Percentiles rank a stretch among this genome's conserved stretches.
phyloP scores from a whole-genome alignment of 345 rosid genomes.

The Eucalyptus microcorys region DNA sequence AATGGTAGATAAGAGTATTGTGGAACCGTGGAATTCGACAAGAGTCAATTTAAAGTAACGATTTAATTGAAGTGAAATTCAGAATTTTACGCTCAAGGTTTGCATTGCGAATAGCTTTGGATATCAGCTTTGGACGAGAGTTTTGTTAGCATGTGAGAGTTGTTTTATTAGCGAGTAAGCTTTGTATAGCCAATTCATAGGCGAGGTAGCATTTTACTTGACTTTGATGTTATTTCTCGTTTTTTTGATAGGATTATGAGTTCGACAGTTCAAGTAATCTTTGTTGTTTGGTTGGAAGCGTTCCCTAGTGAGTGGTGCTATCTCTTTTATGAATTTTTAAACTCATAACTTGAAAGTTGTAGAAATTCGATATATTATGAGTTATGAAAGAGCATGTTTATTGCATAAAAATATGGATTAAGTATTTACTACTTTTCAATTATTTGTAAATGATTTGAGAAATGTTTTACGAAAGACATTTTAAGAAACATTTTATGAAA shows the following conservation, averaged over 20 bases:
- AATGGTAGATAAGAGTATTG: background rate
- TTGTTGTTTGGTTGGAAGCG: background rate
- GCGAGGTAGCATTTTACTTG: fast-evolving
- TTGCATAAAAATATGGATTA: background rate
- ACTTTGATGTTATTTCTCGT: background rate
- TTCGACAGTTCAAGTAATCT: background rate
- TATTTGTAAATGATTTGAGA: background rate
- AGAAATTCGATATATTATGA: background rate
- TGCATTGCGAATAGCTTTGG: background rate
- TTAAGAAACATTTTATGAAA: background rate
- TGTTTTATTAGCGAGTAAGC: background rate
- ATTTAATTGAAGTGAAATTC: too few species aligned
- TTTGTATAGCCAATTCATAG: background rate
- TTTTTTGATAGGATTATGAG: background rate
- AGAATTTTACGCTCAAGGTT: background rate
- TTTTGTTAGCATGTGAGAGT: background rate
- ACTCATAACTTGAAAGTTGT: background rate
- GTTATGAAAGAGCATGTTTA: background rate
- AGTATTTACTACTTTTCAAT: too few species aligned
- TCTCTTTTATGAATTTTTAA: background rate
- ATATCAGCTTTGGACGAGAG: background rate
- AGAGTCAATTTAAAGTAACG: background rate
- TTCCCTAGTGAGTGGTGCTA: background rate
- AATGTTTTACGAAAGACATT: too few species aligned
- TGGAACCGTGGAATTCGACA: too few species aligned